Base-by-base conservation (phyloP, 768 basidiomycete genomes). In the Podaxis sp. region DNA sequence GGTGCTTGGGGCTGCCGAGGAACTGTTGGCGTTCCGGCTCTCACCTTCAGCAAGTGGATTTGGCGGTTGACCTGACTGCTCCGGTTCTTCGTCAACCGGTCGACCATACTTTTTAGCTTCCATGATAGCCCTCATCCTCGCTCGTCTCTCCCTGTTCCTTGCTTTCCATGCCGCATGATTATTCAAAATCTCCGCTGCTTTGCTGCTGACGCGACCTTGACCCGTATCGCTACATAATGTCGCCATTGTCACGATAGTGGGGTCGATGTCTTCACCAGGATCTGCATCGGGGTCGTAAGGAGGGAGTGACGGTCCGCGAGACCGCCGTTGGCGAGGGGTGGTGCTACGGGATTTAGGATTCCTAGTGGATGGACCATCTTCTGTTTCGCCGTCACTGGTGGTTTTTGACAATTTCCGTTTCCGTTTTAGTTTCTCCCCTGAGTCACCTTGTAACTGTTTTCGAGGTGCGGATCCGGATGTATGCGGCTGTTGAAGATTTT, bases 241-340 rank as follows among this genome's bases (percentile, higher is more conserved):
- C 15, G 90, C 89, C 91, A 93, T 93, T 4, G 91, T 93, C n/a
- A 90, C 77, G 7, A 84, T 77, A 0, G 91, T 93, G n/a, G 91
- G 91, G 66, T 93, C 91, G 52, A 93, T 75, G 37, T 89, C 87
- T 69, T 90, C 90, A 22, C 90, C 90, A 4, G 89, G 87, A 70
- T 85, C 83, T 0, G 84, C 85, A 57, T 81, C 77, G 26, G 81
- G 76, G 70, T 87, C 85, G 64, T 84, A 88, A 0, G 77, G 80
- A 15, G 86, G 85, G 6, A 82, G 75, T 7, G 84, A 82, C 2
- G 83, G 81, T 40, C 76, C 79, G 20, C 83, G 77, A 24, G 72
- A 70, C n/a, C 65, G 71, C 67, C 78, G 82, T 51, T 80, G 77
- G 30, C 71, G 69, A 33, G 74, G 73, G 28, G 74, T 74, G 49